phyloP scores from a whole-genome alignment of 108 stramenopile genomes.

The Stephanodiscus minutulus region DNA sequence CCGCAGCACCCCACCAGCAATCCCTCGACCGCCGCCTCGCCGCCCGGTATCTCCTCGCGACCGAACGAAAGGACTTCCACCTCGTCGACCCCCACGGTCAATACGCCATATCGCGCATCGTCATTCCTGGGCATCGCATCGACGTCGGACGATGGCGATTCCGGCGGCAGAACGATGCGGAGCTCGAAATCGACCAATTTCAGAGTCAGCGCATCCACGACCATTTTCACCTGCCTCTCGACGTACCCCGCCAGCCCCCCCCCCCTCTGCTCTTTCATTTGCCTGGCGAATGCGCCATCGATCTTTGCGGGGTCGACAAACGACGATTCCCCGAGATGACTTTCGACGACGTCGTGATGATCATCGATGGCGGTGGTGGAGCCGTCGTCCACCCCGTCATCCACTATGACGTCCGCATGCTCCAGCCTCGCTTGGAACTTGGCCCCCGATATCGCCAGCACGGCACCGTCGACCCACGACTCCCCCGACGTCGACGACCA shows the following conservation, averaged over 20 bases:
- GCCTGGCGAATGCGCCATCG: neutral
- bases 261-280: constrained; percentile 9
- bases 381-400: neutral
- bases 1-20: no score
- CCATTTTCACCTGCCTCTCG: constrained; percentile 35
- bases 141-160: neutral
- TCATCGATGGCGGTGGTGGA: neutral
- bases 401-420: neutral
- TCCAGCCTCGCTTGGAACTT: constrained; percentile 27
- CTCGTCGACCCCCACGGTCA: constrained; percentile 23
- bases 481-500: neutral
- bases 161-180: constrained; percentile 13
- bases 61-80: constrained; percentile 42
- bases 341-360: constrained; percentile 10
- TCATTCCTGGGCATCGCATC: neutral
- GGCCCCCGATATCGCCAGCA: constrained; percentile 30
- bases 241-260: constrained; percentile 39
- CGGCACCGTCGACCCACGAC: constrained; percentile 42
- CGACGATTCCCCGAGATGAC: no score
- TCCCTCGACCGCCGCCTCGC: neutral
- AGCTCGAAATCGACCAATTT: constrained; percentile 31
- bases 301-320: constrained; percentile 23
- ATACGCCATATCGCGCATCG: neutral
- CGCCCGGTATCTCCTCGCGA: constrained; percentile 10
- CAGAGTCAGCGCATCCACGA: constrained; percentile 42